A percentile compares a stretch with the other conserved stretches of the same genome.
Evolutionary conservation across 2,329 filamentous ascomycete species (phyloP).

Genomic region (Zalaria sp.): DNA sequence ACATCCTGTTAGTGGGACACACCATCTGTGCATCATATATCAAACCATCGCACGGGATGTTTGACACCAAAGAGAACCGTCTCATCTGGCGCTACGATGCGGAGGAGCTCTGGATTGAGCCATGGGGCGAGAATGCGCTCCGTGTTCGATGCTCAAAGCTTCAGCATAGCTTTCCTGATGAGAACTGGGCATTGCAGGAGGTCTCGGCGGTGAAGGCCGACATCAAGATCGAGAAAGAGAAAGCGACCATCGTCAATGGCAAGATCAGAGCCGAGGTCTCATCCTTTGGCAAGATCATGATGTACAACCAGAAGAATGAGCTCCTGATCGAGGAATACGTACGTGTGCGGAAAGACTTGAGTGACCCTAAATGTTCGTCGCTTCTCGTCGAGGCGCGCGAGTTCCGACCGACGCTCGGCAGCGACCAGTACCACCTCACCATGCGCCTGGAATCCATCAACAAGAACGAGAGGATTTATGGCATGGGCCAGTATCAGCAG

Average conservation of each 20-base stretch:
- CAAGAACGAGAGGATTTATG: conserved; percentile 46
- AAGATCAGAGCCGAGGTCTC: conserved; percentile 34
- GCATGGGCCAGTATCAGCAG: conserved; percentile 58
- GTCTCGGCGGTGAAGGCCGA: background rate
- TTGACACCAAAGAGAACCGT: conserved; percentile 36
- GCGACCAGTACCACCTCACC: conserved; percentile 40
- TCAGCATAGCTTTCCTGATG: conserved; percentile 16
- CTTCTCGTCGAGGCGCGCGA: conserved; percentile 44
- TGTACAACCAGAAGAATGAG: conserved; percentile 28
- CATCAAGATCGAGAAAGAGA: conserved; percentile 12
- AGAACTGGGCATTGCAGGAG: conserved; percentile 27
- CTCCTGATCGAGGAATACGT: conserved; percentile 39
- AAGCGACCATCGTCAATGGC: conserved; percentile 33
- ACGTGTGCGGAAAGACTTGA: conserved; percentile 34
- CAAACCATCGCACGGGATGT: conserved; percentile 9
- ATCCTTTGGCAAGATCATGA: conserved; percentile 34
- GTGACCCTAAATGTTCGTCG: conserved; percentile 45
- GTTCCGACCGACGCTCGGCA: conserved; percentile 37
- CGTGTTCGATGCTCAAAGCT: conserved; percentile 33
- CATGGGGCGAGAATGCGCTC: conserved; percentile 35
- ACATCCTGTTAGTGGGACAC: too few species aligned
- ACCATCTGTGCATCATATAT: too few species aligned
- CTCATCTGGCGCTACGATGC: conserved; percentile 44
- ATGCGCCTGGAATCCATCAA: conserved; percentile 43
- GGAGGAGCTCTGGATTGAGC: conserved; percentile 34